Base-by-base conservation (phyloP, 345 rosid species). In the Camelina laxa region DNA sequence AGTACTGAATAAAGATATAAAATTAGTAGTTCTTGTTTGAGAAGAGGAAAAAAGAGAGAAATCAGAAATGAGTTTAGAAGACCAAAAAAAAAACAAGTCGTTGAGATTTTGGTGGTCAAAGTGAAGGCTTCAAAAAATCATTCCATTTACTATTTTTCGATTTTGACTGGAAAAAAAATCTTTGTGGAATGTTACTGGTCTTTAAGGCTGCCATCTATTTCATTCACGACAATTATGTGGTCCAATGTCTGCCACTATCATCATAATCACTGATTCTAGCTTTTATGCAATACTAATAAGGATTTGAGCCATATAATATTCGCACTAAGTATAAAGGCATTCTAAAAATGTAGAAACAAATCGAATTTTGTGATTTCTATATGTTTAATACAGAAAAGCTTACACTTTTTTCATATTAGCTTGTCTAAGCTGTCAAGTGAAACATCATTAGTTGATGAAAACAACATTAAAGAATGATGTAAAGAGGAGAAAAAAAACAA, bases 81-180 rank as follows among this genome's bases (percentile, higher is more conserved):
- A 67, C 45, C 49, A 47, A 45, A 20, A 66, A 60, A 59, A 31
- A 67, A 60, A 59, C 47, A 45, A 33, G 48, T 55, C 49, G 13
- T 10, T 1, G 60, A 75, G 44, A 59, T 50, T 24, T 9, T 51
- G n/a, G n/a, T 68, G 74, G 74, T 75, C 74, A 75, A 30, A 31
- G 20, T 49, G 78, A 74, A 67, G 78, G 73, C 73, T 75, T 21
- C 54, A 45, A 50, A 42, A 42, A 48, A 45, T 50, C 5, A 49
- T 16, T 45, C 20, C 49, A 1, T 36, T 36, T 21, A 31, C n/a
- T 24, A n/a, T 47, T 1, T 33, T 66, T 42, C 10, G n/a, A 60
- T 75, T 33, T 75, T 69, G 89, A 65, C 87, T 83, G 81, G 85
- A 88, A 80, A 88, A 87, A 86, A 88, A 87, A 86, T 88, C 84